phyloP scores from a whole-genome alignment of 257 asterid species.

The Solanum medicagineum region DNA sequence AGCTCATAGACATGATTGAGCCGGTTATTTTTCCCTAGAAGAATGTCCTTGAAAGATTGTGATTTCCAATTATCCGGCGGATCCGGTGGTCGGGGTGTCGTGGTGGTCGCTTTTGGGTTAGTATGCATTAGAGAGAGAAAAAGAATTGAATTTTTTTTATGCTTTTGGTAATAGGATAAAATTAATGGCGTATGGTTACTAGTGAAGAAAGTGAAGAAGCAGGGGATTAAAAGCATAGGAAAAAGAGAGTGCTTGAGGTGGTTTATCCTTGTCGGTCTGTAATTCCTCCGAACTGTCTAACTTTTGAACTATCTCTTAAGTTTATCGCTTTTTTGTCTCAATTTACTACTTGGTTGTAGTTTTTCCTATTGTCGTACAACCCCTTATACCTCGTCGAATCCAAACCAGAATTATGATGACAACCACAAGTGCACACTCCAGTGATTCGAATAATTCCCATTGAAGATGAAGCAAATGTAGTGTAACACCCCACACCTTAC shows the following conservation, averaged over 20 bases:
- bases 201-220: slow-evolving; percentile 40
- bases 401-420: slow-evolving; percentile 12
- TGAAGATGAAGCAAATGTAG: slow-evolving; percentile 17
- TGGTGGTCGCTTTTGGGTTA: too few species aligned
- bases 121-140: too few species aligned
- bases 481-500: too few species aligned
- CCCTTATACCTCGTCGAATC: slow-evolving; percentile 3
- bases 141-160: too few species aligned
- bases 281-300: slow-evolving; percentile 23
- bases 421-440: background rate
- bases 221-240: slow-evolving; percentile 9
- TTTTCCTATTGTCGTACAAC: slow-evolving; percentile 8
- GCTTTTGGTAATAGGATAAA: too few species aligned
- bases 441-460: slow-evolving; percentile 18
- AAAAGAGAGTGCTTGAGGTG: slow-evolving; percentile 4
- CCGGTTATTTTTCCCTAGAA: too few species aligned
- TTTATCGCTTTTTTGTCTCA: background rate
- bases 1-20: too few species aligned
- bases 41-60: too few species aligned
- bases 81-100: too few species aligned
- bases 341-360: background rate
- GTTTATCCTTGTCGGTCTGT: slow-evolving; percentile 18
- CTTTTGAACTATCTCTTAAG: background rate
- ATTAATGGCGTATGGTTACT: slow-evolving; percentile 23
- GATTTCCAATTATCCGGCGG: too few species aligned